A percentile compares a stretch with the other conserved stretches of the same genome.
Evolutionary conservation across 75 land plant genomes (phyloP).

Genomic region (Sequoiadendron giganteum): DNA sequence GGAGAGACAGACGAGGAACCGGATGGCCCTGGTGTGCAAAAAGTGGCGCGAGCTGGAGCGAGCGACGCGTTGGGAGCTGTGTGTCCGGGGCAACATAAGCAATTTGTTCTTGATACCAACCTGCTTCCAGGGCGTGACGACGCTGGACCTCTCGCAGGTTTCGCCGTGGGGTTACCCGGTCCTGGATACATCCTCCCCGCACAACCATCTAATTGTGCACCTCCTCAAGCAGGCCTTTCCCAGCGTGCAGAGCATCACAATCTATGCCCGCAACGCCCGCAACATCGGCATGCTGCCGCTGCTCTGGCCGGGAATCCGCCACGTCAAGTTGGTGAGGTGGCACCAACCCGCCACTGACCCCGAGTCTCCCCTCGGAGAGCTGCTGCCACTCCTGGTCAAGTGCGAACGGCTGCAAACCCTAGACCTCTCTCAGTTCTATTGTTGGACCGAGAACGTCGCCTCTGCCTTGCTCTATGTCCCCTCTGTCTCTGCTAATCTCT

Average conservation of each 20-base stretch:
- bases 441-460: conserved; percentile 90
- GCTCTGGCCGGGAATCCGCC: conserved; percentile 48
- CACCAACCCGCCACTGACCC: conserved; percentile 44
- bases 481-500: conserved; percentile 15
- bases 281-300: conserved; percentile 42
- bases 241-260: conserved; percentile 36
- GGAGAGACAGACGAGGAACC: conserved; percentile 25
- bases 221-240: conserved; percentile 58
- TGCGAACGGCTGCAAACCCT: conserved; percentile 29
- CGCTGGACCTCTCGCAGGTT: conserved; percentile 73
- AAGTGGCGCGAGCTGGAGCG: conserved; percentile 62
- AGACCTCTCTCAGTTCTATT: conserved; percentile 72
- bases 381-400: conserved; percentile 24
- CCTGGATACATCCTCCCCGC: conserved; percentile 14
- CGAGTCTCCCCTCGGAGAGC: conserved; percentile 18
- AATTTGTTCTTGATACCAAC: conserved; percentile 42
- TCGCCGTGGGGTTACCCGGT: conserved; percentile 93
- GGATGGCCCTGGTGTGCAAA: conserved; percentile 52
- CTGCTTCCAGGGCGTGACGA: conserved; percentile 56
- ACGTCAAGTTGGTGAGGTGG: conserved; percentile 69
- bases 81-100: conserved; percentile 75
- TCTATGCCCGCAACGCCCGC: conserved; percentile 56
- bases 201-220: conserved; percentile 16
- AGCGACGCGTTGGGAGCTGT: conserved; percentile 56
- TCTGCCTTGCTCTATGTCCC: conserved; percentile 44